Evolutionary conservation across 2,329 filamentous ascomycete genomes (phyloP).

Genomic region (Camptophora hylomeconis): DNA sequence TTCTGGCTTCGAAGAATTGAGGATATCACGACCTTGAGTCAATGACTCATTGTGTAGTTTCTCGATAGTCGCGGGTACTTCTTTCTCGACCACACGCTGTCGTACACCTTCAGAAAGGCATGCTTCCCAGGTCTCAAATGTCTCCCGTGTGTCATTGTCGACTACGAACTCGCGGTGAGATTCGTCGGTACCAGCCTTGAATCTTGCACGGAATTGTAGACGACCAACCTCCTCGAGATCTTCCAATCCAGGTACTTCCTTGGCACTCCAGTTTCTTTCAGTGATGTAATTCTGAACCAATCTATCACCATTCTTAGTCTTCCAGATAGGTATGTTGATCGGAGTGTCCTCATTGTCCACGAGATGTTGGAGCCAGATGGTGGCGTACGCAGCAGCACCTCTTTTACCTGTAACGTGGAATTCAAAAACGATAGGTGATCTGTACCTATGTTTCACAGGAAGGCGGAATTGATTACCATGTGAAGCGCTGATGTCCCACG

Average conservation of each 20-base stretch:
- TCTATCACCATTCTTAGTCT: conserved; percentile 58
- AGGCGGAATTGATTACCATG: conserved; percentile 51
- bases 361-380: conserved; percentile 76
- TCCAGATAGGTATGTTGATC: conserved; percentile 85
- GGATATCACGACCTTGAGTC: conserved; percentile 64
- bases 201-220: conserved; percentile 64
- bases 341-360: conserved; percentile 64
- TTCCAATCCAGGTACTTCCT: conserved; percentile 54
- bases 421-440: conserved; percentile 80
- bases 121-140: conserved; percentile 87
- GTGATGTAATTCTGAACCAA: conserved; percentile 90
- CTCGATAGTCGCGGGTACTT: conserved; percentile 60
- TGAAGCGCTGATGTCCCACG: conserved; percentile 43
- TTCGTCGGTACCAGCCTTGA: conserved; percentile 82
- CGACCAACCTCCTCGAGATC: conserved; percentile 70
- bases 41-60: conserved; percentile 71
- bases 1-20: conserved; percentile 57
- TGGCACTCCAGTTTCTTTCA: conserved; percentile 54
- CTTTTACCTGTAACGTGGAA: conserved; percentile 60
- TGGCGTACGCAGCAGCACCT: conserved; percentile 59
- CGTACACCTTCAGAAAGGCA: conserved; percentile 81
- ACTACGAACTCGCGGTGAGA: conserved; percentile 72
- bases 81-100: conserved; percentile 52
- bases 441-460: conserved; percentile 80
- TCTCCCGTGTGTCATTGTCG: conserved; percentile 82